These are phyloP conservation scores for Collybia nuda DNA, from an alignment of 768 basidiomycete species.

Conservation along the genomic window DNA sequence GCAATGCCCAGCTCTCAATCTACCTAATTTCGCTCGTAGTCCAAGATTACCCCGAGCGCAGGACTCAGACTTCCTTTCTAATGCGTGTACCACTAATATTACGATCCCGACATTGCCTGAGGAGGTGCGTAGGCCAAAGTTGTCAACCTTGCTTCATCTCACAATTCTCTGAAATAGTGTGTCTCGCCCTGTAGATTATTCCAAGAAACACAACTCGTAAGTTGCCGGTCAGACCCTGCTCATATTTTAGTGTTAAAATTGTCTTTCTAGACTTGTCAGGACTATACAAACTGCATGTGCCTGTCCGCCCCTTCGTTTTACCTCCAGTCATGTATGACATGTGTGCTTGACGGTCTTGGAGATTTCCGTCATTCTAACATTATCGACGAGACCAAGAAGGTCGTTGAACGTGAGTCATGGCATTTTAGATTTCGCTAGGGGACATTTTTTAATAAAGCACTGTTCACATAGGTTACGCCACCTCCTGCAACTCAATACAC, in stretches of 20 bases:
- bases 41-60: no score
- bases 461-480: not conserved
- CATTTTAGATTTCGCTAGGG: not conserved
- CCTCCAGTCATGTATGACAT: not conserved
- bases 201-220: not conserved
- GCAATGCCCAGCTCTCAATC: not conserved
- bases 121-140: not conserved
- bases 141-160: no score
- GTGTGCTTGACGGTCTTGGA: not conserved
- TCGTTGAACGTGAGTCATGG: not conserved
- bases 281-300: not conserved
- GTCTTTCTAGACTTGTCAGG: not conserved
- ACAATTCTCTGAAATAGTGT: not conserved
- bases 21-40: not conserved
- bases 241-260: not conserved
- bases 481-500: not conserved
- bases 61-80: not conserved
- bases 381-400: not conserved
- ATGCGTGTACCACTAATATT: constrained; percentile 1
- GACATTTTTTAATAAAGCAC: no score
- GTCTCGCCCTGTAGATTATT: not conserved
- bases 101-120: not conserved
- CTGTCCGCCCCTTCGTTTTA: not conserved
- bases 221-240: not conserved
- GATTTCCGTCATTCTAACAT: not conserved